Base-by-base conservation (phyloP, 768 basidiomycete species). In the Suillus clintonianus region DNA sequence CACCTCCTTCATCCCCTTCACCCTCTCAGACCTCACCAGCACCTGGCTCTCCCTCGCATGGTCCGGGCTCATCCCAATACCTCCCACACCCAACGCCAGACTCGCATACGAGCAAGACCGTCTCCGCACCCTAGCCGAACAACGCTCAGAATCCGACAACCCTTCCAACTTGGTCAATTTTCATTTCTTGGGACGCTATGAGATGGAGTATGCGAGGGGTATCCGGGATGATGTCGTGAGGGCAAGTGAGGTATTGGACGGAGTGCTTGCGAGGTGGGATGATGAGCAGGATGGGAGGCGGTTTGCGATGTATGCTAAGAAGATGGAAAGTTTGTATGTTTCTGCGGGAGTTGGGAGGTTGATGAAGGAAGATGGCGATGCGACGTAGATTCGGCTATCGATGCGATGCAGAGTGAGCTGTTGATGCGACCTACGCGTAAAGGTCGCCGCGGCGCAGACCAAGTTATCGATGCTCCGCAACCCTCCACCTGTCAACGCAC, bases 1-100 rank as follows among this genome's bases (percentile, higher is more conserved):
- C 11, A 70, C 82, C 59, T 77, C 78, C 17, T 81, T 79, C 65
- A 84, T 79, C 10, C 84, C 84, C 3, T 85, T 85, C 68, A 75
- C 75, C 5, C 73, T 84, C 64, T 79, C 81, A 1, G 83, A 85
- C 62, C 72, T 86, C 53, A 75, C 74, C n/a, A 82, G 81, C 69
- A 82, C 80, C 4, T 85, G 81, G 81, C 76, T 86, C 45, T 69
- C 82, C 1, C 71, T 82, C 24, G 77, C 78, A 2, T 85, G 82
- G 81, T 61, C 65, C 3, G 67, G 72, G 2, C 62, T 69, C 34
- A 67, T 78, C 15, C 15, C 64, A 2, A 77, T 81, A 62, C 82
- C 83, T 0, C 57, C 68, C 24, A 77, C 79, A 1, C 10, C 67
- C 2, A 72, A 74, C 36, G 76, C 63, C 0, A 71, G 79, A 4